Conservation (phyloP, 768 basidiomycete genomes). For the Butyriboletus loyo region DNA sequence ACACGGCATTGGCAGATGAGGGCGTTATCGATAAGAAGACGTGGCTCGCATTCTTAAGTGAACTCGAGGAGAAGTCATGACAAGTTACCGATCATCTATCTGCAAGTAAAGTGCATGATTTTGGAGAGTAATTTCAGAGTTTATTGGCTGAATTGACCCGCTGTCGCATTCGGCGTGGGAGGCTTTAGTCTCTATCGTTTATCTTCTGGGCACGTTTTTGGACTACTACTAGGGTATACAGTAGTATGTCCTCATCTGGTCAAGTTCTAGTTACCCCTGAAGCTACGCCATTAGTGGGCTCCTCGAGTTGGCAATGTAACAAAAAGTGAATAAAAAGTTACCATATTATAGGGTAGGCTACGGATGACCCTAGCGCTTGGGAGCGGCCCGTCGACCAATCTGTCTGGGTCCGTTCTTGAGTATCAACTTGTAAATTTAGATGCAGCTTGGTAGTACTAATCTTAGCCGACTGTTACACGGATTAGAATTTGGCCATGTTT, state of each 20-base stretch:
- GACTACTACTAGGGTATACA: too few species aligned
- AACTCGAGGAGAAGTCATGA: slow-evolving; percentile 58
- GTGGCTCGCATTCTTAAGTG: slow-evolving; percentile 84
- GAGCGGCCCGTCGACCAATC: too few species aligned
- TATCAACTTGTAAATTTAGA: too few species aligned
- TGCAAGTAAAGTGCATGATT: neutral
- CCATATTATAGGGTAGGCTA: too few species aligned
- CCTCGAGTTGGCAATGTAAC: too few species aligned
- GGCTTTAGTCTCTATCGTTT: neutral
- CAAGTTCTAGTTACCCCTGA: neutral
- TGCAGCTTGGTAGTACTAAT: too few species aligned
- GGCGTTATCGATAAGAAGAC: slow-evolving; percentile 93
- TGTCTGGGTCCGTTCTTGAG: too few species aligned
- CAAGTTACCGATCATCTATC: neutral
- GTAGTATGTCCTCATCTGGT: neutral
- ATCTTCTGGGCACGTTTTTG: neutral
- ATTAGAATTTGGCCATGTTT: slow-evolving; percentile 17
- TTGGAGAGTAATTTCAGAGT: neutral
- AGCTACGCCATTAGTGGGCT: too few species aligned
- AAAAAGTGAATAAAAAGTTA: too few species aligned
- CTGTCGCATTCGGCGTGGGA: neutral
- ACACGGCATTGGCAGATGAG: slow-evolving; percentile 50
- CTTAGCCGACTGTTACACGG: too few species aligned
- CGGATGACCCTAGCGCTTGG: too few species aligned
- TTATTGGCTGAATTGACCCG: neutral